Evolutionary conservation across 768 basidiomycete genomes (phyloP).

Genomic region (Exidia glandulosa): DNA sequence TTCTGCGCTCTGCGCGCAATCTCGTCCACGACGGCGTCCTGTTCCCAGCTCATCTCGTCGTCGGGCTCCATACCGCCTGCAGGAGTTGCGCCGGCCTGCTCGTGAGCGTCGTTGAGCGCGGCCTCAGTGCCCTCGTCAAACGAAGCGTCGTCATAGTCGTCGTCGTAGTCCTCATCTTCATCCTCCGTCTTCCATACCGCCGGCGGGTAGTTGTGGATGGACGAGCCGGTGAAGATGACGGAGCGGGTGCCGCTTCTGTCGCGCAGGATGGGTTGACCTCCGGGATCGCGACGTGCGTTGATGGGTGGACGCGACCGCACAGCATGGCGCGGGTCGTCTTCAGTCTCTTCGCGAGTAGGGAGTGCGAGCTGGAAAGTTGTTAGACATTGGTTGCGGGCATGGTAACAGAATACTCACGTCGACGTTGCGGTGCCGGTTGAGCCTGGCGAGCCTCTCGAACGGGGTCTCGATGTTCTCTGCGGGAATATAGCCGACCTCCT

Average conservation of each 20-base stretch:
- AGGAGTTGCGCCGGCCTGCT: constrained; percentile 13
- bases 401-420: constrained; percentile 49
- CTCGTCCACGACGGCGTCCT: constrained; percentile 45
- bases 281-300: neutral
- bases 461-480: constrained; percentile 99
- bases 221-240: constrained; percentile 65
- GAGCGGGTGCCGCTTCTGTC: constrained; percentile 10
- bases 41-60: constrained; percentile 86
- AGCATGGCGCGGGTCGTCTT: neutral
- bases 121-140: constrained; percentile 35
- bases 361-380: neutral
- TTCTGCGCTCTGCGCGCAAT: constrained; percentile 20
- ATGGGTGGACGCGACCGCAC: neutral
- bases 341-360: neutral
- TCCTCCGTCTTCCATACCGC: constrained; percentile 77
- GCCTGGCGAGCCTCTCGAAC: constrained; percentile 84
- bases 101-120: constrained; percentile 14
- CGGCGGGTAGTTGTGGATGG: constrained; percentile 66
- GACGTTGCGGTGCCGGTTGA: constrained; percentile 96
- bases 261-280: neutral
- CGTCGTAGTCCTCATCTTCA: constrained; percentile 14
- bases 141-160: neutral
- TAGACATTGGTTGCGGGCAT: no score
- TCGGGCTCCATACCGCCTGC: constrained; percentile 26
- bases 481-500: constrained; percentile 99